Evolutionary conservation across 305 asterid genomes (phyloP).

Genomic region (Fraxinus xanthoxyloides): DNA sequence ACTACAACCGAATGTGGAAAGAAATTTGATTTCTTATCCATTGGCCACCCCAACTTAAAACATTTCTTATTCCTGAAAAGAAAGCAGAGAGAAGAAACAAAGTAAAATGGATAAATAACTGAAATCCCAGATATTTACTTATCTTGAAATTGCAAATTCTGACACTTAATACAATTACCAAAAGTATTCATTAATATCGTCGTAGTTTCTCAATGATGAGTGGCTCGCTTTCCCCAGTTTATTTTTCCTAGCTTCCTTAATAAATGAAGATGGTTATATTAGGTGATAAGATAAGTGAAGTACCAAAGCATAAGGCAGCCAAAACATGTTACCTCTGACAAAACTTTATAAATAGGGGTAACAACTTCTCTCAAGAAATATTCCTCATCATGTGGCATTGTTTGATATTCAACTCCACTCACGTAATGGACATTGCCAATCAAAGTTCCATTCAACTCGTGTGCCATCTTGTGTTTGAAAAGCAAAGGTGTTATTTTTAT

Average conservation of each 20-base stretch:
- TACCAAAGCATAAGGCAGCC: conserved; percentile 12
- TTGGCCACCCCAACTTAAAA: conserved; percentile 89
- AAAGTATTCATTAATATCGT: conserved; percentile 93
- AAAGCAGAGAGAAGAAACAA: conserved; percentile 23
- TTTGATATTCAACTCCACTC: conserved; percentile 59
- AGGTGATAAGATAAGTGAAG: conserved; percentile 18
- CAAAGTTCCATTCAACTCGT: conserved; percentile 66
- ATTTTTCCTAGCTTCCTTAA: conserved; percentile 92
- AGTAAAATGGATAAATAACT: conserved; percentile 17
- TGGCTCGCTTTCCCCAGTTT: conserved; percentile 89
- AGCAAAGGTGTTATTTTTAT: conserved; percentile 24
- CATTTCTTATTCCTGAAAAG: conserved; percentile 69
- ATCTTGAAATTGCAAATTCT: conserved; percentile 15
- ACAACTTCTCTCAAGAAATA: conserved; percentile 79
- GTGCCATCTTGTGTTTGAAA: conserved; percentile 70
- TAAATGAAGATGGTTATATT: conserved; percentile 38
- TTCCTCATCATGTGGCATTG: conserved; percentile 62
- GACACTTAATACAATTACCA: conserved; percentile 57
- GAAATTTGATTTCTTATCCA: conserved; percentile 72
- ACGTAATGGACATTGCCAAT: conserved; percentile 61
- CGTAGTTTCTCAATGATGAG: conserved; percentile 96
- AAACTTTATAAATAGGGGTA: conserved; percentile 82
- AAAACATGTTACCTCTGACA: conserved; percentile 55
- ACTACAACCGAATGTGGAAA: conserved; percentile 65
- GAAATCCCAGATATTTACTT: conserved; percentile 4